Conservation (phyloP, 495 filamentous ascomycete species). For the Aspergillus indologenus region DNA sequence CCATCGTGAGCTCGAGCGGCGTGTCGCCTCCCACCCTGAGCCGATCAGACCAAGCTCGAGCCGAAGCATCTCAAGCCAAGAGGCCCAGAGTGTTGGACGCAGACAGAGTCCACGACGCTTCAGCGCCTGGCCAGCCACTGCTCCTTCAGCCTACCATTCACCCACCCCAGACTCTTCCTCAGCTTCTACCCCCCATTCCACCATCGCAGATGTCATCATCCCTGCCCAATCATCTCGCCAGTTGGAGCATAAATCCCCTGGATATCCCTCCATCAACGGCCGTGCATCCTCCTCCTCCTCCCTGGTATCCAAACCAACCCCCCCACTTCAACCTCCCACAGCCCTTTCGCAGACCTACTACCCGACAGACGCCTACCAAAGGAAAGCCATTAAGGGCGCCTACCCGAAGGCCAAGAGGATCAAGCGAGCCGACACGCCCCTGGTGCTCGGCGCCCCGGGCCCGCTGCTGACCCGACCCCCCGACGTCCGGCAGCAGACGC, state of each 20-base stretch:
- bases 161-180: constrained; percentile 14
- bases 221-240: constrained; percentile 23
- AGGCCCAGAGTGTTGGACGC: not conserved
- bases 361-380: constrained; percentile 25
- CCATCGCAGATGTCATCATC: constrained; percentile 22
- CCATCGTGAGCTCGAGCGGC: not conserved
- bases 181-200: not conserved
- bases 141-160: not conserved
- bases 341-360: constrained; percentile 25
- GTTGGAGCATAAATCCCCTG: constrained; percentile 14
- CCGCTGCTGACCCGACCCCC: constrained; percentile 13
- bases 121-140: too few species aligned
- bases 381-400: constrained; percentile 15
- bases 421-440: constrained; percentile 13
- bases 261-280: not conserved
- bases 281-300: not conserved
- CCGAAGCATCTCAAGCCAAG: not conserved
- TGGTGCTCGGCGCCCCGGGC: constrained; percentile 10
- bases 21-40: not conserved
- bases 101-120: not conserved
- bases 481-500: constrained; percentile 8
- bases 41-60: not conserved
- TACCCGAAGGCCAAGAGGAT: constrained; percentile 26
- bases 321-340: not conserved
- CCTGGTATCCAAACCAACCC: constrained; percentile 6